Percentiles rank a stretch among this genome's conserved stretches.
These are phyloP conservation scores for Microstegium vimineum DNA, from an alignment of 176 grass and related monocot genomes.

Conservation along the genomic window DNA sequence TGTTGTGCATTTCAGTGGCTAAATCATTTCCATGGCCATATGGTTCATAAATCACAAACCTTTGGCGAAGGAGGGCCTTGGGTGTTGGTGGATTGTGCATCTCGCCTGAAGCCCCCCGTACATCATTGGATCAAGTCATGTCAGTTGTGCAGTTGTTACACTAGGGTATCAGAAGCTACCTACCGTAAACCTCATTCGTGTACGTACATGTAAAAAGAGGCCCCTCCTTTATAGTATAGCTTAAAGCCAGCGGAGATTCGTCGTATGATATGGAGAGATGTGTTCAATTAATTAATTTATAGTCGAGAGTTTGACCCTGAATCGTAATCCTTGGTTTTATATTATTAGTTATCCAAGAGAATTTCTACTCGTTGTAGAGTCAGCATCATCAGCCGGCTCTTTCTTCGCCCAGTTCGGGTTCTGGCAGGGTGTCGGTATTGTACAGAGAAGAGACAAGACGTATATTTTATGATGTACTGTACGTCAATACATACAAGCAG, in stretches of 20 bases:
- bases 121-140: neutral
- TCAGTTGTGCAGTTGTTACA: neutral
- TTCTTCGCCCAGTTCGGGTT: neutral
- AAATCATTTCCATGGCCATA: constrained; percentile 54
- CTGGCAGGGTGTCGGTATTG: neutral
- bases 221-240: too few species aligned
- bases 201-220: constrained; percentile 18
- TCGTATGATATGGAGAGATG: neutral
- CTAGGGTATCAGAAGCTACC: too few species aligned
- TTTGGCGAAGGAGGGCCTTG: neutral
- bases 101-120: neutral
- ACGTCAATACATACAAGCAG: too few species aligned
- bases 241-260: neutral
- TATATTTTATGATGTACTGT: too few species aligned
- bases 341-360: neutral
- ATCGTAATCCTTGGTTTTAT: constrained; percentile 7
- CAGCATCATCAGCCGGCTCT: neutral
- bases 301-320: constrained; percentile 13
- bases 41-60: constrained; percentile 6
- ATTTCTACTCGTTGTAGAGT: neutral
- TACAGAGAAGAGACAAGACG: too few species aligned
- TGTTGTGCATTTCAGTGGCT: constrained; percentile 43
- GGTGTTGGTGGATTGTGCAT: neutral
- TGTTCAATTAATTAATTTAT: neutral
- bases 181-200: neutral